A percentile compares a stretch with the other conserved stretches of the same genome.
These are phyloP conservation scores for Oryza australiensis DNA, from an alignment of 176 grass and related monocot species.

Conservation along the genomic window DNA sequence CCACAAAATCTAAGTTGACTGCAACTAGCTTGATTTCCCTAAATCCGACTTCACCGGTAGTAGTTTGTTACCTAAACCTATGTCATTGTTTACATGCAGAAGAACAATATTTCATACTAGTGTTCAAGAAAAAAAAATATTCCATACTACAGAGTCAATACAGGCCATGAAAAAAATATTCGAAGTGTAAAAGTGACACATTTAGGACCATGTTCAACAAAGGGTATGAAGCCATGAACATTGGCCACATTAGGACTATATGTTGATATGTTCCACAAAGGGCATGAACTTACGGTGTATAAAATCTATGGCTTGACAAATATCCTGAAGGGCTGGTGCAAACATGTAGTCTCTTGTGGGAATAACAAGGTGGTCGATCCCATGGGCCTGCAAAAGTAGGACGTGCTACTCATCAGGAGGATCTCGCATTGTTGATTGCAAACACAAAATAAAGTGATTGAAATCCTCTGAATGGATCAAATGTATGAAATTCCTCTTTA, in stretches of 20 bases:
- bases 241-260: background rate
- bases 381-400: conserved; percentile 57
- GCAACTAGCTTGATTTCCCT: conserved; percentile 10
- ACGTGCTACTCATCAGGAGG: background rate
- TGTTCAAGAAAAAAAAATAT: background rate
- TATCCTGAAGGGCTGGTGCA: conserved; percentile 76
- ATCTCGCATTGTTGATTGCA: background rate
- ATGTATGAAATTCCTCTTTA: background rate
- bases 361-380: conserved; percentile 89
- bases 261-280: background rate
- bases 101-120: background rate
- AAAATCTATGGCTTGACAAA: conserved; percentile 83
- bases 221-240: background rate
- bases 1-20: background rate
- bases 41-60: conserved; percentile 8
- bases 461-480: background rate
- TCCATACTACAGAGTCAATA: background rate
- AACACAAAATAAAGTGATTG: background rate
- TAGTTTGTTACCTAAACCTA: conserved; percentile 16
- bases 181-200: background rate
- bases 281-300: conserved; percentile 74
- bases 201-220: background rate
- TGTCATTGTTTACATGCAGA: background rate
- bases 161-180: background rate
- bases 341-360: conserved; percentile 95